A percentile compares a stretch with the other conserved stretches of the same genome.
These are phyloP conservation scores for Pseudocercospora eumusae DNA, from an alignment of 2,329 filamentous ascomycete genomes.

Conservation along the genomic window DNA sequence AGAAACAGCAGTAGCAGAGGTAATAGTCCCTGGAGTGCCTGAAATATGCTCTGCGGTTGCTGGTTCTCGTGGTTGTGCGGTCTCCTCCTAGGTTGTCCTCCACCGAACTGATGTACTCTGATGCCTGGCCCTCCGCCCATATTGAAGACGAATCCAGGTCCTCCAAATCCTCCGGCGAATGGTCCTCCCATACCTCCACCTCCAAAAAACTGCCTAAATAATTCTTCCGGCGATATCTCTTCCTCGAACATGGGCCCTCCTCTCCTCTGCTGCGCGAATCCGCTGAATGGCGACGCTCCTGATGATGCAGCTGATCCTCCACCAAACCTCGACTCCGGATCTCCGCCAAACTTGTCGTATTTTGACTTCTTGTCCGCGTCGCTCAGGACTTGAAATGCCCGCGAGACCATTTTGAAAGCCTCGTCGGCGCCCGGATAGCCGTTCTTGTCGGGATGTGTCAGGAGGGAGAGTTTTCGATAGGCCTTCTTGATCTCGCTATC, in stretches of 20 bases:
- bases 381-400: conserved; percentile 88
- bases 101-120: conserved; percentile 93
- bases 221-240: conserved; percentile 92
- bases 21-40: conserved; percentile 56
- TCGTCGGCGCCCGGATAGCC: conserved; percentile 93
- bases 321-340: conserved; percentile 85
- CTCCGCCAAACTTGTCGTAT: conserved; percentile 85
- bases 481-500: conserved; percentile 96
- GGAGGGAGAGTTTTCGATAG: conserved; percentile 87
- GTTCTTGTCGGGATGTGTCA: conserved; percentile 99
- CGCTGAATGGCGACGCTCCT: conserved; percentile 64
- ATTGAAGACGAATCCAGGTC: conserved; percentile 93
- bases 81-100: conserved; percentile 71
- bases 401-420: conserved; percentile 95
- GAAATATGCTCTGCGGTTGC: conserved; percentile 54
- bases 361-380: conserved; percentile 90
- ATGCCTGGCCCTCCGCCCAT: conserved; percentile 81
- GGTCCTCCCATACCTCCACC: conserved; percentile 55
- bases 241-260: conserved; percentile 72
- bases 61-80: conserved; percentile 62
- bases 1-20: conserved; percentile 79
- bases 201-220: conserved; percentile 96
- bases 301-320: conserved; percentile 54
- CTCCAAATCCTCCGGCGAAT: conserved; percentile 47
- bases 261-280: conserved; percentile 55